phyloP scores from a whole-genome alignment of 495 filamentous ascomycete species.

The Neurospora sp. region DNA sequence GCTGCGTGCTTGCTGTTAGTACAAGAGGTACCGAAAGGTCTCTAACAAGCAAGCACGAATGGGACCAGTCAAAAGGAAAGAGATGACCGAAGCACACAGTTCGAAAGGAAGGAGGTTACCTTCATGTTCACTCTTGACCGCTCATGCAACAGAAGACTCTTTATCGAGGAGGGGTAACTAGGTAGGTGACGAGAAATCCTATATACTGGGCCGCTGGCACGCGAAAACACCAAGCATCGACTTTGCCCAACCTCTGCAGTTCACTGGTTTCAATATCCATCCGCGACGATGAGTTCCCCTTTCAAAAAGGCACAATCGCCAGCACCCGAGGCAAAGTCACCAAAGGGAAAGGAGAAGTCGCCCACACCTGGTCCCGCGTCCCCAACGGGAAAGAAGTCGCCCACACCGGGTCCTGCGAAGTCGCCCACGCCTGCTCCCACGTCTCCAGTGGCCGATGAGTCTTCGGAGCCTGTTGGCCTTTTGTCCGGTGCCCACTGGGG shows the following conservation, averaged over 20 bases:
- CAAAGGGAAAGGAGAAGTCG: neutral
- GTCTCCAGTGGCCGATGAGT: neutral
- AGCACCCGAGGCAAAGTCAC: neutral
- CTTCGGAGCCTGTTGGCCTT: neutral
- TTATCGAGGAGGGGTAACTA: neutral
- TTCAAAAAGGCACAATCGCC: neutral
- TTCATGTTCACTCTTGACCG: neutral
- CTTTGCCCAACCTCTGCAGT: neutral
- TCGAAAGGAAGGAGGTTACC: neutral
- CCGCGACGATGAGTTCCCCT: neutral
- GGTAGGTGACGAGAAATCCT: neutral
- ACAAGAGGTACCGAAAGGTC: neutral
- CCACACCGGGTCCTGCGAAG: neutral
- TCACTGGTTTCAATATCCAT: neutral
- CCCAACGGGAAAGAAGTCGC: too few relatives aligned
- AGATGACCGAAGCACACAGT: neutral
- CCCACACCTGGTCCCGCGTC: neutral
- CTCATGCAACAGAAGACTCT: neutral
- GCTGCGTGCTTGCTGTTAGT: neutral
- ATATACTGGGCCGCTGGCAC: neutral
- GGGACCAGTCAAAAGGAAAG: neutral
- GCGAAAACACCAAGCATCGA: neutral
- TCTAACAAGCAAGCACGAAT: neutral
- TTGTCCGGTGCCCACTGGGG: neutral
- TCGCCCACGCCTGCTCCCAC: neutral